Base-by-base conservation (phyloP, 1,284 basidiomycete species). In the Pseudozyma pruni region DNA sequence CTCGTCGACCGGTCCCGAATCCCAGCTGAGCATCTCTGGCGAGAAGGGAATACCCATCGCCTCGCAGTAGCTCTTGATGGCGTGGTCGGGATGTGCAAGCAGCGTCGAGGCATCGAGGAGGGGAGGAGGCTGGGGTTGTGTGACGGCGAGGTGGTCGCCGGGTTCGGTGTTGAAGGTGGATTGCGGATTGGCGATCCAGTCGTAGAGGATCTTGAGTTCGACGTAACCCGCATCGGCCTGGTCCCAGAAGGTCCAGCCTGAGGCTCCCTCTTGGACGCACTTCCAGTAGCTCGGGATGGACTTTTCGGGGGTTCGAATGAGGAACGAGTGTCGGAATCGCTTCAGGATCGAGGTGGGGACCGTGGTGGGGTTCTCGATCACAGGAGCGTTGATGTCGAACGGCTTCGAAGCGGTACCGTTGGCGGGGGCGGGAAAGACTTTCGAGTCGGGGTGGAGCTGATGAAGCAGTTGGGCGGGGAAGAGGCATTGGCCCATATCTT, bases 311-410 rank as follows among this genome's bases (percentile, higher is more conserved):
- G 79, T 81, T 33, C 80, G 74, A 23, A 81, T 75, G 23, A 81
- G 59, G 67, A 81, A 81, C 9, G 80, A 76, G 55, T 81, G 77
- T 37, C 73, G 56, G 67, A 81, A 81, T 9, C 76, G 50, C 23
- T 72, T 72, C 6, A 81, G 44, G 16, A 80, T 61, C 6, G 69
- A 49, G 11, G 72, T 81, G 5, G 80, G 72, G 13, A 81, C 56
- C 10, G 72, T 69, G 10, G 79, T 81, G 11, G 79, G 79, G 53
- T 81, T 81, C 85, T 60, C 76, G n/a, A 72, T 41, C n/a, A 70
- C 56, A 4, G 67, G 67, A 4, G 56, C 67, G 23, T 41, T 52
- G 33, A 45, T 23, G 43, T 72, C 56, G 16, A 57, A 56, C 11
- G 43, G 37, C 31, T 48, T 50, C 19, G 49, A 39, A 2, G 14